Evolutionary conservation across 768 basidiomycete genomes (phyloP).

Genomic region (Leccinum rimulosum): DNA sequence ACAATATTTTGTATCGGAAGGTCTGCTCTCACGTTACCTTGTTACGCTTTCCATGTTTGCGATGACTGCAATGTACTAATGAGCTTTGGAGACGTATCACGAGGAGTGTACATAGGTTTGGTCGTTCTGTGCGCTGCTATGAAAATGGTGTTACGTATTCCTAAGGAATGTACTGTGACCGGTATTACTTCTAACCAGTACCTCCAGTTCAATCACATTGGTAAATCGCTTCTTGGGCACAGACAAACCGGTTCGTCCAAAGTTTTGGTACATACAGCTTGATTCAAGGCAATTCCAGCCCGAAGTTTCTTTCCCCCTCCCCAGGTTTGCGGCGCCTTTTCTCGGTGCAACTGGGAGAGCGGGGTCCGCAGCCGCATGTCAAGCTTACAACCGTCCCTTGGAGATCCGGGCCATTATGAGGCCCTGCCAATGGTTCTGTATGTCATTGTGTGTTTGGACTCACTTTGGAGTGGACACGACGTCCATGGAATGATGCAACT

Average conservation of each 20-base stretch:
- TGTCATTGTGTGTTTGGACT: too few relatives aligned
- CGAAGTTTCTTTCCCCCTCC: not conserved
- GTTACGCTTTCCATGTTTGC: slow-evolving; percentile 10
- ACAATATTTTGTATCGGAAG: not conserved
- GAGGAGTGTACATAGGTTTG: not conserved
- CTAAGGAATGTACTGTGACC: not conserved
- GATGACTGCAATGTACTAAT: slow-evolving; percentile 10
- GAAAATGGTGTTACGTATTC: not conserved
- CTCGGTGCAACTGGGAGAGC: not conserved
- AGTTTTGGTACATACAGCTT: not conserved
- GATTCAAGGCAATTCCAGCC: not conserved
- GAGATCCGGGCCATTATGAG: too few relatives aligned
- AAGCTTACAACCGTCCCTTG: not conserved
- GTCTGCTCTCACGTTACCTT: not conserved
- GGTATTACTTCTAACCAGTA: not conserved
- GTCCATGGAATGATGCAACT: too few relatives aligned
- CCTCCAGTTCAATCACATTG: not conserved
- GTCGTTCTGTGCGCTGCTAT: not conserved
- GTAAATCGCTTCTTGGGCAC: not conserved
- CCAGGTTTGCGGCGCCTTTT: not conserved
- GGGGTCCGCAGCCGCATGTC: not conserved
- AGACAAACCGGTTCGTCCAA: not conserved
- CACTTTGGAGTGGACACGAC: too few relatives aligned
- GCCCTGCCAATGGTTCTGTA: too few relatives aligned
- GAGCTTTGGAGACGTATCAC: not conserved